A percentile compares a stretch with the other conserved stretches of the same genome.
phyloP scores from a whole-genome alignment of 2,329 filamentous ascomycete species.

The Cryphonectria naterciae region DNA sequence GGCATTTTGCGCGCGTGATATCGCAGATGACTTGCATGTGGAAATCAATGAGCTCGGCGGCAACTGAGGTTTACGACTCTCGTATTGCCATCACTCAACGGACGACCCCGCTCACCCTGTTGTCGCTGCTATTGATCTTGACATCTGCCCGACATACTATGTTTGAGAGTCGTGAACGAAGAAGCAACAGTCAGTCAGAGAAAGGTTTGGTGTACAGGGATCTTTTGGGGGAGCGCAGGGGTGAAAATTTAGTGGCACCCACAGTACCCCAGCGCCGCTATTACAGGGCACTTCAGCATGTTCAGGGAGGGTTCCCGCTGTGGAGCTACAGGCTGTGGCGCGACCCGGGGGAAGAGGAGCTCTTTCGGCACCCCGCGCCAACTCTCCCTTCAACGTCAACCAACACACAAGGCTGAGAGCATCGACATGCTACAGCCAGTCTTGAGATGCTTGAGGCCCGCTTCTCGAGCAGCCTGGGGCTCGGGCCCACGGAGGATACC shows the following conservation, averaged over 20 bases:
- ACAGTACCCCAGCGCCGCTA: not conserved
- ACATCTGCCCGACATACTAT: not conserved
- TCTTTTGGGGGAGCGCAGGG: not conserved
- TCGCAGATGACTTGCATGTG: not conserved
- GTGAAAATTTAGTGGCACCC: conserved; percentile 12
- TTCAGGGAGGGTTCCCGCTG: not conserved
- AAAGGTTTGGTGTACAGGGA: not conserved
- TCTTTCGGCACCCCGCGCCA: conserved; percentile 21
- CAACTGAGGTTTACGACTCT: not conserved
- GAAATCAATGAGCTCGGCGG: not conserved
- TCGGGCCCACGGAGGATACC: conserved; percentile 1
- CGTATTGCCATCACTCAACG: no score
- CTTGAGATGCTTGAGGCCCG: conserved; percentile 13
- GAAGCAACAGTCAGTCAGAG: not conserved
- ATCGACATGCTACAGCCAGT: conserved; percentile 25
- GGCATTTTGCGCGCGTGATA: conserved; percentile 9
- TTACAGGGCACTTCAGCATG: not conserved
- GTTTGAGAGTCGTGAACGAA: not conserved
- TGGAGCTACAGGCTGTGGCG: conserved; percentile 2
- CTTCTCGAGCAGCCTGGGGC: conserved; percentile 1
- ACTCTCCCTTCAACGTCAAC: conserved; percentile 11
- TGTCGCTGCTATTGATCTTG: not conserved
- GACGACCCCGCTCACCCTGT: not conserved
- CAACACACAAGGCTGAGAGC: conserved; percentile 24
- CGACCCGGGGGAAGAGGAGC: not conserved